Conservation (phyloP, 1,139 yeast species). For the Scheffersomyces quercinus region DNA sequence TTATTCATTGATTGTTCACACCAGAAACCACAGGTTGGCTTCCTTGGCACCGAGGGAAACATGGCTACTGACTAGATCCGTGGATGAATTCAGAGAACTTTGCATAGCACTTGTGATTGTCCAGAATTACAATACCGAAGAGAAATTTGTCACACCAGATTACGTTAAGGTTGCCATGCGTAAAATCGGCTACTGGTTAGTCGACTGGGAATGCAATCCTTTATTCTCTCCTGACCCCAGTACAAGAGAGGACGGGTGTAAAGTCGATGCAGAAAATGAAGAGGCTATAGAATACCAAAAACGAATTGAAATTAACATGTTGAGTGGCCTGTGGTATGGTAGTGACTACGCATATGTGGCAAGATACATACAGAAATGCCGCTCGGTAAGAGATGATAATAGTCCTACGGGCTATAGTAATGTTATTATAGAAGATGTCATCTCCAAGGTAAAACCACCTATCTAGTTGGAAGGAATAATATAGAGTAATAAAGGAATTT, state of each 20-base stretch:
- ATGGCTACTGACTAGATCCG: constrained; percentile 34
- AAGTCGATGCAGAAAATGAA: constrained; percentile 6
- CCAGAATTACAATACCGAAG: constrained; percentile 14
- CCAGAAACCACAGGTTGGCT: constrained; percentile 42
- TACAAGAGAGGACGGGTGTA: background rate
- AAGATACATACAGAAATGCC: constrained; percentile 26
- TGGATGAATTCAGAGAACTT: constrained; percentile 29
- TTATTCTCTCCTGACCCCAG: constrained; percentile 11
- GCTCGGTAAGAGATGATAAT: constrained; percentile 18
- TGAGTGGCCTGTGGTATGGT: constrained; percentile 52
- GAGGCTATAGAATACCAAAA: constrained; percentile 15
- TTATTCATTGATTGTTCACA: constrained; percentile 39
- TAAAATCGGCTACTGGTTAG: constrained; percentile 49
- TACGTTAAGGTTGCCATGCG: constrained; percentile 41
- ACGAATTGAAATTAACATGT: constrained; percentile 31
- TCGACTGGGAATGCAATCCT: constrained; percentile 41
- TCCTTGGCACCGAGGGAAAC: constrained; percentile 41
- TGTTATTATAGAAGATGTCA: constrained; percentile 39
- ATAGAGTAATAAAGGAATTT: background rate
- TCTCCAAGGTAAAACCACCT: constrained; percentile 41
- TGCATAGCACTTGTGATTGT: constrained; percentile 33
- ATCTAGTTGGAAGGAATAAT: constrained; percentile 16
- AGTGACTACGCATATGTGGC: constrained; percentile 41
- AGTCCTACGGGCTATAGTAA: constrained; percentile 39
- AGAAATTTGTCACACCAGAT: constrained; percentile 40